A percentile compares a stretch with the other conserved stretches of the same genome.
phyloP scores from a whole-genome alignment of 1,139 yeast species.

The Taphrina confusa region DNA sequence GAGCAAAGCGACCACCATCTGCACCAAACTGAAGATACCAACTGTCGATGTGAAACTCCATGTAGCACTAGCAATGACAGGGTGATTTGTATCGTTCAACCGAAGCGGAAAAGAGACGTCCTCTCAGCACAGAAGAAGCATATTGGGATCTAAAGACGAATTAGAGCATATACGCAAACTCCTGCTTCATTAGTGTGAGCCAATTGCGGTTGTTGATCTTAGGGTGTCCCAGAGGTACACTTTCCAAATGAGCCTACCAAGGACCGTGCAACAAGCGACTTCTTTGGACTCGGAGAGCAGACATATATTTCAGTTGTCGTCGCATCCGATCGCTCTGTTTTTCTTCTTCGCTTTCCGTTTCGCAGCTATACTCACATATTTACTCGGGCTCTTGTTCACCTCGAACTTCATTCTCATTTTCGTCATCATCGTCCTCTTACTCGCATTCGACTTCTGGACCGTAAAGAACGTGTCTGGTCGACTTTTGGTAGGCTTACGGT shows the following conservation, averaged over 20 bases:
- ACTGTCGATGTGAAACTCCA: no score
- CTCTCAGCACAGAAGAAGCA: no score
- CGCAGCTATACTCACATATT: conserved; percentile 62
- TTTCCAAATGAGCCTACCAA: conserved; percentile 22
- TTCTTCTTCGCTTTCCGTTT: conserved; percentile 65
- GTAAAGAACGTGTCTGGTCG: conserved; percentile 89
- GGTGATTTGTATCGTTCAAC: no score
- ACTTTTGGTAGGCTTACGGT: conserved; percentile 82
- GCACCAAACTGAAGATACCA: no score
- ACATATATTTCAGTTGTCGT: conserved; percentile 50
- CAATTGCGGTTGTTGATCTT: background rate
- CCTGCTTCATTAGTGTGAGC: no score
- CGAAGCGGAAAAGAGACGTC: no score
- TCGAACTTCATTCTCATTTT: conserved; percentile 72
- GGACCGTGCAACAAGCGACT: conserved; percentile 4
- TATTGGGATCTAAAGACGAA: no score
- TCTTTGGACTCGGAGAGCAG: background rate
- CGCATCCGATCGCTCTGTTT: conserved; percentile 78
- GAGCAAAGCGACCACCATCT: no score
- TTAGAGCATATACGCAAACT: no score
- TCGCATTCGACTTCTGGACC: conserved; percentile 92
- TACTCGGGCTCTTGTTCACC: conserved; percentile 70
- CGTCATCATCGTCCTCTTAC: conserved; percentile 68
- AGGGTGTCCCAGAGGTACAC: background rate
- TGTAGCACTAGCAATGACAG: no score